Evolutionary conservation across 2,329 filamentous ascomycete species (phyloP).

Genomic region (Fusarium sp.): DNA sequence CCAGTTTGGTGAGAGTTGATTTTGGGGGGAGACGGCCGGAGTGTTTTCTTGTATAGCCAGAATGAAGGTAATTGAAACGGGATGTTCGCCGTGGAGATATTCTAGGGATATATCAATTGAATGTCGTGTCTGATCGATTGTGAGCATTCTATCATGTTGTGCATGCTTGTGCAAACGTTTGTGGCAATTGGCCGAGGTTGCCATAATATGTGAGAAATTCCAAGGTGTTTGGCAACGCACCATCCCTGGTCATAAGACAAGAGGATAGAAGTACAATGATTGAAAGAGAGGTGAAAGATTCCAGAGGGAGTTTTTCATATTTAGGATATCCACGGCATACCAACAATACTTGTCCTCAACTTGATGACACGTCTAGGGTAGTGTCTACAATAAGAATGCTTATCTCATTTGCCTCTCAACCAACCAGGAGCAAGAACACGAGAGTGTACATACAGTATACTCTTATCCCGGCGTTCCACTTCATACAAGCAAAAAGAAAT

Average conservation of each 20-base stretch:
- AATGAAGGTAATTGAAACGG: no score
- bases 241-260: not conserved
- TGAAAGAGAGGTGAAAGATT: no score
- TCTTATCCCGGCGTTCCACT: not conserved
- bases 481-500: not conserved
- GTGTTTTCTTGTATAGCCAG: rapidly evolving
- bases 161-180: rapidly evolving
- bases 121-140: rapidly evolving
- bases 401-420: not conserved
- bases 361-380: not conserved
- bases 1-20: not conserved
- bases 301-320: rapidly evolving
- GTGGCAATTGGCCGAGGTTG: no score
- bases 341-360: rapidly evolving
- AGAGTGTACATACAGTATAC: not conserved
- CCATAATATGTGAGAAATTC: no score
- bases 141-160: not conserved
- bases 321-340: rapidly evolving
- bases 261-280: rapidly evolving
- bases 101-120: rapidly evolving
- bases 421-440: not conserved
- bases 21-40: rapidly evolving
- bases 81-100: rapidly evolving
- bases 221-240: no score
- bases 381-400: not conserved